These are phyloP conservation scores for Rhododendron simsii DNA, from an alignment of 148 eudicot species.

Conservation along the genomic window DNA sequence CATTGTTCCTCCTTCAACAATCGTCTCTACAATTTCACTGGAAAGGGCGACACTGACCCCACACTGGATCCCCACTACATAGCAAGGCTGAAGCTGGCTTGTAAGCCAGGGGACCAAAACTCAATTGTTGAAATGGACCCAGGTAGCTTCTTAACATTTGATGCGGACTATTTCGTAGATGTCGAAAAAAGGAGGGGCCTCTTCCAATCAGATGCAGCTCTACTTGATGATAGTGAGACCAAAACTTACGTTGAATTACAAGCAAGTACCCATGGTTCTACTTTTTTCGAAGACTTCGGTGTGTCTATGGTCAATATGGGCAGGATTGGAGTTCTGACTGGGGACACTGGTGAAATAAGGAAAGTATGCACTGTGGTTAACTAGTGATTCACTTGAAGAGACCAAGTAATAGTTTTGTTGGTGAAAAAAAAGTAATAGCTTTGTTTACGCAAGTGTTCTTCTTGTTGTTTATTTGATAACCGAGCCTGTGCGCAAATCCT, in stretches of 20 bases:
- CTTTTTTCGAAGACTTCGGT: slow-evolving; percentile 9
- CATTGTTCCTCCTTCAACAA: slow-evolving; percentile 13
- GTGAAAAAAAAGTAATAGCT: neutral
- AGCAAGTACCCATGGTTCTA: slow-evolving; percentile 2
- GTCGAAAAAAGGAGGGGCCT: neutral
- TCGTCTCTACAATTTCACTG: slow-evolving; percentile 7
- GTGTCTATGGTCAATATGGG: neutral
- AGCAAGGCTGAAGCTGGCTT: neutral
- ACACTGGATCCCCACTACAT: neutral
- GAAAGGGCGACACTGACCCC: slow-evolving; percentile 8
- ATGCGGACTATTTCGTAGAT: neutral
- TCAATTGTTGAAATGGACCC: neutral
- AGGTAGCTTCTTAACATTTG: neutral
- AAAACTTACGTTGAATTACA: slow-evolving; percentile 16
- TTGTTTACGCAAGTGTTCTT: neutral
- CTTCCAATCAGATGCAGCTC: neutral
- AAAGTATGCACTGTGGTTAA: neutral
- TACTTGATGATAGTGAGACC: slow-evolving; percentile 17
- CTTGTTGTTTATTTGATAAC: neutral
- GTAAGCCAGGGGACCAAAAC: neutral
- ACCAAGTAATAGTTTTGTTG: neutral
- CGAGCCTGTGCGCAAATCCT: neutral
- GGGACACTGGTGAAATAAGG: neutral
- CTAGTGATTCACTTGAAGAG: neutral
- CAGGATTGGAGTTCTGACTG: neutral